phyloP scores from a whole-genome alignment of 2,329 filamentous ascomycete genomes.

The Pseudogymnoascus sp. region DNA sequence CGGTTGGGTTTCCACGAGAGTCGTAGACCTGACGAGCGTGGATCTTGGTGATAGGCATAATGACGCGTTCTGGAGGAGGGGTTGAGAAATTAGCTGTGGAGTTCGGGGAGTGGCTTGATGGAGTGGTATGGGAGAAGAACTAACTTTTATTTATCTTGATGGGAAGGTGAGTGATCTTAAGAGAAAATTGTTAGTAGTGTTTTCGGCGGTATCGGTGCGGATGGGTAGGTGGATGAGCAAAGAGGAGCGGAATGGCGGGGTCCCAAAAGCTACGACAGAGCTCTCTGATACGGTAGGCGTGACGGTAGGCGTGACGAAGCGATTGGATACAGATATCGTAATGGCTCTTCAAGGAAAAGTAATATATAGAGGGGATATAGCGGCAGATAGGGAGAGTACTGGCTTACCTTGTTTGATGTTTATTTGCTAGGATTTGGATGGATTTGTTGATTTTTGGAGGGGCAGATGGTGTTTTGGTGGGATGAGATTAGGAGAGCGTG shows the following conservation, averaged over 20 bases:
- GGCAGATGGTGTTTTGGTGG: neutral
- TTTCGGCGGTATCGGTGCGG: neutral
- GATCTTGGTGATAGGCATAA: conserved; percentile 85
- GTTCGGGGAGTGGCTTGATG: neutral
- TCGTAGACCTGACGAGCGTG: conserved; percentile 96
- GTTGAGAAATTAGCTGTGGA: neutral
- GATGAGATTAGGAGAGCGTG: neutral
- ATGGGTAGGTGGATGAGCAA: neutral
- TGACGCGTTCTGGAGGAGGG: conserved; percentile 32
- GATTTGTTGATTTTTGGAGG: conserved; percentile 2
- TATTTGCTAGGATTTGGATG: neutral
- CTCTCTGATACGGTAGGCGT: conserved; percentile 17
- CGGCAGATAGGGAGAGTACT: neutral
- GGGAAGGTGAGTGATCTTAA: conserved; percentile 1
- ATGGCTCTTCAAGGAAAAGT: neutral
- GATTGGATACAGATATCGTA: neutral
- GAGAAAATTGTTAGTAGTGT: neutral
- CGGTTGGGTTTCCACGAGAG: conserved; percentile 96
- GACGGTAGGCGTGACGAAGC: conserved; percentile 12
- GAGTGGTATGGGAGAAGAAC: neutral
- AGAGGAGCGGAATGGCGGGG: conserved; percentile 12
- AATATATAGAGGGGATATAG: neutral
- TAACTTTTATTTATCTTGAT: neutral
- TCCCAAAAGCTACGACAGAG: conserved; percentile 14
- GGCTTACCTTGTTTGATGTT: neutral